A percentile compares a stretch with the other conserved stretches of the same genome.
These are phyloP conservation scores for Nothophaeocryptopus gaeumannii DNA, from an alignment of 2,329 filamentous ascomycete genomes.

Conservation along the genomic window DNA sequence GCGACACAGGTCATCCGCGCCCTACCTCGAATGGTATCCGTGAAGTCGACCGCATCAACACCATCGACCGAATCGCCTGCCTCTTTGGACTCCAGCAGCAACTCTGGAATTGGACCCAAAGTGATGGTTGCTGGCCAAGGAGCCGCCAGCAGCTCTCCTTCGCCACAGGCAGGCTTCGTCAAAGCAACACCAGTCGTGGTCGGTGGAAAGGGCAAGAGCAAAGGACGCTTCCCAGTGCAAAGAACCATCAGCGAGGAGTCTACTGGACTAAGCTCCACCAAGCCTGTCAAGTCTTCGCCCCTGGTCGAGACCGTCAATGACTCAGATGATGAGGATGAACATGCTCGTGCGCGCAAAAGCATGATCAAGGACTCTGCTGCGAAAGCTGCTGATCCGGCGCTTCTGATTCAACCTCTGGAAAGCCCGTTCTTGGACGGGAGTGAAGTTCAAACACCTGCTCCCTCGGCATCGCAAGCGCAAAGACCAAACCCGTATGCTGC, in stretches of 20 bases:
- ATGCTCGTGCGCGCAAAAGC: slow-evolving; percentile 30
- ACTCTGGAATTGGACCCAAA: slow-evolving; percentile 19
- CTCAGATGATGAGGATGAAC: slow-evolving; percentile 32
- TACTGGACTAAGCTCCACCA: slow-evolving; percentile 20
- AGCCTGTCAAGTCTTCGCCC: slow-evolving; percentile 32
- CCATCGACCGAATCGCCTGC: slow-evolving; percentile 12
- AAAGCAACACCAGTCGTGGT: slow-evolving; percentile 48
- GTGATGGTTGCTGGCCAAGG: slow-evolving; percentile 41
- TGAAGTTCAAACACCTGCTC: slow-evolving; percentile 23
- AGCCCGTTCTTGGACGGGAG: slow-evolving; percentile 36
- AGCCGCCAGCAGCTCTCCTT: slow-evolving; percentile 32
- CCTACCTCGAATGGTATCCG: slow-evolving; percentile 89
- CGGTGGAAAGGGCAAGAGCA: slow-evolving; percentile 32
- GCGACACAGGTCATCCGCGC: slow-evolving; percentile 83
- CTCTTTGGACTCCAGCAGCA: background rate
- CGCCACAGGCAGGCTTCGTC: slow-evolving; percentile 37
- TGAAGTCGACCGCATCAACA: slow-evolving; percentile 52
- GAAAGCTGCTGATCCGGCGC: slow-evolving; percentile 17
- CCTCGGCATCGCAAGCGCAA: slow-evolving; percentile 12
- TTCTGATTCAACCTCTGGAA: slow-evolving; percentile 28
- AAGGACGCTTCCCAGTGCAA: slow-evolving; percentile 32
- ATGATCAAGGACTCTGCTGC: slow-evolving; percentile 21
- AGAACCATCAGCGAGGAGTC: slow-evolving; percentile 27
- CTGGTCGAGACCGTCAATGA: slow-evolving; percentile 29
- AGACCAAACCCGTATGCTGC: slow-evolving; percentile 40